Evolutionary conservation across 495 filamentous ascomycete species (phyloP).

Genomic region (Eremomyces bilateralis): DNA sequence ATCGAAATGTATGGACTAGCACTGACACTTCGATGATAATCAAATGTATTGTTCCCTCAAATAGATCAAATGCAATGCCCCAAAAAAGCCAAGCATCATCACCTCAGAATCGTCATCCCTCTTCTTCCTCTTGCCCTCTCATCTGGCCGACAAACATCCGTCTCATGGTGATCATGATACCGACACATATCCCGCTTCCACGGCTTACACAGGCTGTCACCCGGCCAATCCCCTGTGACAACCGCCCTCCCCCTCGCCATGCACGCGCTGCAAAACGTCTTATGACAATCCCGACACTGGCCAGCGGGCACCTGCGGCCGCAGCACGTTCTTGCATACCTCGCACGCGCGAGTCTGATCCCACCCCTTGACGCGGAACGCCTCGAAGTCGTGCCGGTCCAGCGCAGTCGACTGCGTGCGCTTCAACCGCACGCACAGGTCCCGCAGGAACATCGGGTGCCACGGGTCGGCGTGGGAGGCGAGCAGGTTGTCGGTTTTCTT

Average conservation of each 20-base stretch:
- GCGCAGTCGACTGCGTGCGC: constrained; percentile 11
- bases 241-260: constrained; percentile 7
- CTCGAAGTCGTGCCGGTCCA: constrained; percentile 13
- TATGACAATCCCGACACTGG: constrained; percentile 13
- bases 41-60: no score
- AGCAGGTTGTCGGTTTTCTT: constrained; percentile 27
- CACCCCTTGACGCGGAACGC: constrained; percentile 11
- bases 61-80: no score
- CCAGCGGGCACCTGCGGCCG: constrained; percentile 9
- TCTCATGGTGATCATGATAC: constrained; percentile 23
- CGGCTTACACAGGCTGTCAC: constrained; percentile 17
- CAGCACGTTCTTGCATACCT: constrained; percentile 13
- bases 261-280: constrained; percentile 17
- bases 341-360: constrained; percentile 12
- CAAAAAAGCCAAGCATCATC: no score
- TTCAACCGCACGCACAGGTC: constrained; percentile 19
- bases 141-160: constrained; percentile 13
- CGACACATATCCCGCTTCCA: constrained; percentile 17
- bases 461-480: constrained; percentile 20
- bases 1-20: no score
- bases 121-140: no score
- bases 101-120: no score
- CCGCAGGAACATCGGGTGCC: constrained; percentile 20
- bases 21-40: no score
- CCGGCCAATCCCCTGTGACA: constrained; percentile 7